These are phyloP conservation scores for Trichoderma brevicompactum DNA, from an alignment of 2,329 filamentous ascomycete species.

Conservation along the genomic window DNA sequence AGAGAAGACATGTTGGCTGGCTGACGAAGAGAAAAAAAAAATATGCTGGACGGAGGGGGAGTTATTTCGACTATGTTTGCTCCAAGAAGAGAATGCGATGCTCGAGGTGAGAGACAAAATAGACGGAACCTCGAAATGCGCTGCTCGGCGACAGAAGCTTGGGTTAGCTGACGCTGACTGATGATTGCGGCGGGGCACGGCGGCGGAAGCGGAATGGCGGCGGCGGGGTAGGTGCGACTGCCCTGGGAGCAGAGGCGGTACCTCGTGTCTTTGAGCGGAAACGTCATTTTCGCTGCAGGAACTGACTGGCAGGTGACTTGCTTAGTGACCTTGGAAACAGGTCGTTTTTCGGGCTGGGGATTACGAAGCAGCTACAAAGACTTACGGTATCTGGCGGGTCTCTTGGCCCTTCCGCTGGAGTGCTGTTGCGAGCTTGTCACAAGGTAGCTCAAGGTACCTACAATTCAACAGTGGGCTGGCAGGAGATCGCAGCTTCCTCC, in stretches of 20 bases:
- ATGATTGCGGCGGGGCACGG: conserved; percentile 15
- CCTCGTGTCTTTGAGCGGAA: conserved; percentile 8
- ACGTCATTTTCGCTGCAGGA: conserved; percentile 27
- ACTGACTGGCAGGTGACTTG: conserved; percentile 22
- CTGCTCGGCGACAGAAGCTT: neutral
- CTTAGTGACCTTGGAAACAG: conserved; percentile 1
- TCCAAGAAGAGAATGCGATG: neutral
- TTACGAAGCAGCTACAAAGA: conserved; percentile 21
- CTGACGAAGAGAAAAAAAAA: neutral
- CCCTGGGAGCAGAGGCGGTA: neutral
- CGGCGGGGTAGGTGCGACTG: conserved; percentile 10
- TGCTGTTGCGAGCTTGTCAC: neutral
- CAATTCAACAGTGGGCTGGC: neutral
- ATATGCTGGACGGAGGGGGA: no score
- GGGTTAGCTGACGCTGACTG: conserved; percentile 8
- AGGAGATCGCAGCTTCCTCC: conserved; percentile 10
- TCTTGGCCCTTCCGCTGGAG: neutral
- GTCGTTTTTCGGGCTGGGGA: neutral
- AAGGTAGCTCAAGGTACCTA: neutral
- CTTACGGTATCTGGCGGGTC: conserved; percentile 12
- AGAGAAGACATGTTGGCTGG: conserved; percentile 42
- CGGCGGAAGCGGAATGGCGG: conserved; percentile 12
- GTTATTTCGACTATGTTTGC: no score
- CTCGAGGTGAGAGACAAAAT: neutral
- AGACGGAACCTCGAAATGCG: neutral